phyloP scores from a whole-genome alignment of 2,329 filamentous ascomycete species.

The Aspergillus puulaauensis region DNA sequence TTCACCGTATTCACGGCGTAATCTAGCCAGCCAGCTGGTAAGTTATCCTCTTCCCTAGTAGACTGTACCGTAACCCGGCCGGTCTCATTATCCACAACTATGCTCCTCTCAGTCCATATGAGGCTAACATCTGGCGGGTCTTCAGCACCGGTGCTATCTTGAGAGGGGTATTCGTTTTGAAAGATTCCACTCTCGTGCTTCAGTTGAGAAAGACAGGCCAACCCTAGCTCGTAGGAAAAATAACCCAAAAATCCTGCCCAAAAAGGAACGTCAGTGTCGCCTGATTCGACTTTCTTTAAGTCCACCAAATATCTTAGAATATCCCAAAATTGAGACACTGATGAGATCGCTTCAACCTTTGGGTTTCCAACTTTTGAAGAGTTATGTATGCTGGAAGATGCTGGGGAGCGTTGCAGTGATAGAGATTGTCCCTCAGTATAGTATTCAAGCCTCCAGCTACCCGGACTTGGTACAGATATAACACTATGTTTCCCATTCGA shows the following conservation, averaged over 20 bases:
- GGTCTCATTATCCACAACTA: slow-evolving; percentile 72
- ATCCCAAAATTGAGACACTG: slow-evolving; percentile 34
- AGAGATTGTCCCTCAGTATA: slow-evolving; percentile 24
- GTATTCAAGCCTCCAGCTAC: slow-evolving; percentile 40
- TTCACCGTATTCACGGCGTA: slow-evolving; percentile 27
- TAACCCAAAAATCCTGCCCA: slow-evolving; percentile 83
- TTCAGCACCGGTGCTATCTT: slow-evolving; percentile 19
- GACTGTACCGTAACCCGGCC: slow-evolving; percentile 67
- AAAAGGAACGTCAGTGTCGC: slow-evolving; percentile 55
- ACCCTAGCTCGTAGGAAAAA: slow-evolving; percentile 78
- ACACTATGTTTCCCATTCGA: slow-evolving; percentile 43
- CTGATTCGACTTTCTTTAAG: slow-evolving; percentile 37
- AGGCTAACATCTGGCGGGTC: slow-evolving; percentile 70
- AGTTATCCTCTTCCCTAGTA: slow-evolving; percentile 47
- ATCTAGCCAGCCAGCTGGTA: slow-evolving; percentile 48
- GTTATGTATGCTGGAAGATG: neutral
- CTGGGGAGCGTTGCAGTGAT: slow-evolving; percentile 21
- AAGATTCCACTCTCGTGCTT: slow-evolving; percentile 38
- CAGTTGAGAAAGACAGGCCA: slow-evolving; percentile 54
- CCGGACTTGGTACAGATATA: slow-evolving; percentile 35
- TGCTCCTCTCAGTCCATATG: slow-evolving; percentile 71
- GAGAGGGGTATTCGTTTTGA: neutral
- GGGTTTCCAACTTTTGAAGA: neutral
- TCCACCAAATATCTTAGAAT: slow-evolving; percentile 39
- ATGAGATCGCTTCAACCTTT: slow-evolving; percentile 18